Evolutionary conservation across 345 rosid genomes (phyloP).

Genomic region (Punica granatum): DNA sequence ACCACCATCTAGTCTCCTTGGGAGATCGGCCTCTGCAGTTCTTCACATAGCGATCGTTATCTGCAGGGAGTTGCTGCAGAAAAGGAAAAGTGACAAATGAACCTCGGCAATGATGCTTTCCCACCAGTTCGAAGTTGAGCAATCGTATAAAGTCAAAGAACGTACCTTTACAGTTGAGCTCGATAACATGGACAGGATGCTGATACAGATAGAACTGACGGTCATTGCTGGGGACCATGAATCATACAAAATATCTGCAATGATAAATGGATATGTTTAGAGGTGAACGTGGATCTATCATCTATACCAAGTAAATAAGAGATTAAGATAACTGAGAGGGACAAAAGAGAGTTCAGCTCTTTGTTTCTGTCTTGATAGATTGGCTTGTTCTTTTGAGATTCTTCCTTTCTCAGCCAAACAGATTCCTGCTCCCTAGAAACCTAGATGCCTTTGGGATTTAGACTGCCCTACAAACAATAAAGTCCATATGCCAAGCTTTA

Average conservation of each 20-base stretch:
- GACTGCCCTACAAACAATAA: no score
- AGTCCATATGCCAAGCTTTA: no score
- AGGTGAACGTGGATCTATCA: no score
- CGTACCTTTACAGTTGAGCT: constrained; percentile 90
- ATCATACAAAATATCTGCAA: constrained; percentile 74
- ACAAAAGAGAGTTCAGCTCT: no score
- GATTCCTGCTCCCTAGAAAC: no score
- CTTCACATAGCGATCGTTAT: constrained; percentile 86
- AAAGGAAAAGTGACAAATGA: neutral
- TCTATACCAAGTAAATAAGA: no score
- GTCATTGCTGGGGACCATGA: constrained; percentile 99
- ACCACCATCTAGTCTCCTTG: constrained; percentile 99
- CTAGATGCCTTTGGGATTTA: no score
- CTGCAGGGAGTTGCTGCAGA: constrained; percentile 85
- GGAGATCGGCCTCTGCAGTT: constrained; percentile 95
- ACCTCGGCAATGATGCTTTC: neutral
- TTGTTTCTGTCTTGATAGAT: no score
- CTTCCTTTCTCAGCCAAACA: no score
- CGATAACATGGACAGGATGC: constrained; percentile 97
- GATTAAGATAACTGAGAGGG: no score
- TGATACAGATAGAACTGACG: constrained; percentile 87
- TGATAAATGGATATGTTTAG: constrained; percentile 6
- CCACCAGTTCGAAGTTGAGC: neutral
- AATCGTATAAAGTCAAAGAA: no score
- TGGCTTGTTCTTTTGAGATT: no score